Evolutionary conservation across 2,329 filamentous ascomycete genomes (phyloP), one percentile per base, ranked within the genome.

Genomic region (Colletotrichum somersetense): DNA sequence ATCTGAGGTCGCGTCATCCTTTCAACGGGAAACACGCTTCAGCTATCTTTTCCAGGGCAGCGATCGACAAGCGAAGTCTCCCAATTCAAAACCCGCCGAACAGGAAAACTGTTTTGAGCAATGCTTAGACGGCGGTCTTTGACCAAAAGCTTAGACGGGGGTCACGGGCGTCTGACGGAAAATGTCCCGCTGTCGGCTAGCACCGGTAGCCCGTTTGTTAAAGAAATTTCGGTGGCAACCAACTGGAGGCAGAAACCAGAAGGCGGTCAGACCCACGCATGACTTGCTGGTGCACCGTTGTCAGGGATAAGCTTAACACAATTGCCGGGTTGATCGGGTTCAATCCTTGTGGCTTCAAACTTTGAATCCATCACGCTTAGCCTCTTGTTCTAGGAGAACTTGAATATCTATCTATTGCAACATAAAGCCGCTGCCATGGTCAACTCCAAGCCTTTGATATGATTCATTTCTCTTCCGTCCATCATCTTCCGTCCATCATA

Each of bases 1-100:
- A 98, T 92, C 72, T 85, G 85, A 74, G 79, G 78, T 53, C 76
- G 77, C 63, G 70, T 74, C 80, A 81, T 81, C 59, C 70, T 72
- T 57, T 18, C 38, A 23, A 46, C 12, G 16, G 14, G 63, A 53
- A 53, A 46, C 12, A 26, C 59, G 44, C 64, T 53, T 5, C 61
- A 42, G n/a, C 38, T 61, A 55, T 62, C 55, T 30, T 23, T 20
- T 16, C 18, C 26, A 40, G 20, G 23, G 48, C 58, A 58, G 59
- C 58, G 48, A 56, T 33, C 23, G 48, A 35, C 33, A 52, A 50
- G 30, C 20, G 42, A 46, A 20, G 57, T 40, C 57, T 46, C 61
- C 56, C 61, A 40, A 65, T 56, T 42, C 70, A 42, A 72, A 59
- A 66, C 48, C 70, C 40, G 30, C 55, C 26, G 40, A 53, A 18